These are phyloP conservation scores for Xylariaceae sp. DNA, from an alignment of 2,329 filamentous ascomycete species.

Conservation along the genomic window DNA sequence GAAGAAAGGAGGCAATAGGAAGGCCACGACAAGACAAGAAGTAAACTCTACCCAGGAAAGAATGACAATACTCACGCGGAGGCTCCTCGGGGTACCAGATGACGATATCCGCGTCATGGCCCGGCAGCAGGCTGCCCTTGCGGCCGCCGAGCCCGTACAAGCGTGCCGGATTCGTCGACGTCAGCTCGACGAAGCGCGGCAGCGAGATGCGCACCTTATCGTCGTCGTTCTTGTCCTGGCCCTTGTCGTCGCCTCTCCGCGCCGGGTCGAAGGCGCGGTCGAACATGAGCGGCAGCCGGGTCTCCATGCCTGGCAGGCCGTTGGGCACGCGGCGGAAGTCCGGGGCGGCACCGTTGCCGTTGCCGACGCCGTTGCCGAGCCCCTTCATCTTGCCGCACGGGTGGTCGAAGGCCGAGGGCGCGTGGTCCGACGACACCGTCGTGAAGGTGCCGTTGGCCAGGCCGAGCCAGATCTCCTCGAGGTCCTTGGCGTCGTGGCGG, in stretches of 20 bases:
- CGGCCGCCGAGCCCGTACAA: conserved; percentile 6
- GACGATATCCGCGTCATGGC: conserved; percentile 10
- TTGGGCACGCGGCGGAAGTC: conserved; percentile 8
- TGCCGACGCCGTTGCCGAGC: background rate
- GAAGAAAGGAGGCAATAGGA: too few relatives aligned
- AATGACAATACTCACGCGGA: too few relatives aligned
- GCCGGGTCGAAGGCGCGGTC: conserved; percentile 8
- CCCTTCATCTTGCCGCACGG: conserved; percentile 9
- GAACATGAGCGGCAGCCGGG: conserved; percentile 7
- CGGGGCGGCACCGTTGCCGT: background rate
- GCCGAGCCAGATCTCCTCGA: conserved; percentile 43
- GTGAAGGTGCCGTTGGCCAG: conserved; percentile 48
- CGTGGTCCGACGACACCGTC: conserved; percentile 34
- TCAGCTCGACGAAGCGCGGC: conserved; percentile 23
- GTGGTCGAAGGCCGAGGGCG: conserved; percentile 7
- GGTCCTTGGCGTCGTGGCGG: conserved; percentile 37
- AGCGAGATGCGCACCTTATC: conserved; percentile 8
- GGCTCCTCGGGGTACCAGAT: conserved; percentile 9
- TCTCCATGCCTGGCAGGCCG: conserved; percentile 8
- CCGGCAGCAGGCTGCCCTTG: conserved; percentile 9
- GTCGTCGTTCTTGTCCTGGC: conserved; percentile 1
- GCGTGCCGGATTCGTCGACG: conserved; percentile 7
- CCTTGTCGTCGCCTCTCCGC: background rate
- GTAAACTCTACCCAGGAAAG: too few relatives aligned
- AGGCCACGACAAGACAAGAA: too few relatives aligned